Evolutionary conservation across 768 basidiomycete genomes (phyloP), one percentile per base, ranked within the genome.

Genomic region (Hygrocybe coccinea): DNA sequence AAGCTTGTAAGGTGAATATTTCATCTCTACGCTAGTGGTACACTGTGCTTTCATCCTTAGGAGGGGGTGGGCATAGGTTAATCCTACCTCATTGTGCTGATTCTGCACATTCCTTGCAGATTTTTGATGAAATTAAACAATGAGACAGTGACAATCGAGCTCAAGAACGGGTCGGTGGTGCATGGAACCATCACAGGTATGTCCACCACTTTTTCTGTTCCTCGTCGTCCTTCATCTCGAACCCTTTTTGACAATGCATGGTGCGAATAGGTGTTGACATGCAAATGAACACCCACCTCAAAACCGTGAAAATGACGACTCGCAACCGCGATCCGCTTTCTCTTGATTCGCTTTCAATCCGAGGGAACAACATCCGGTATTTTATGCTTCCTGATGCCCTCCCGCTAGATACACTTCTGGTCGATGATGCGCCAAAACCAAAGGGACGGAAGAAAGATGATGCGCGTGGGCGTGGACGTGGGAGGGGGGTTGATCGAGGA

Each of bases 61-160:
- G 45, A 48, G 5, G 22, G 45, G 44, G 41, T 48, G 36, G 48
- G 29, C 39, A 22, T 35, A 54, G n/a, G 21, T 36, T 48, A 21
- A 5, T 11, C 3, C 14, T 6, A 47, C 3, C 5, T 19, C 14
- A 2, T 36, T 50, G 4, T 7, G 39, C 55, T 52, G 47, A 56
- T 57, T 19, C 46, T 36, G 35, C n/a, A n/a, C n/a, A 24, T 33
- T 54, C 36, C 19, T 55, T 52, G 54, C 67, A 95, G 92, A 72
- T 97, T 95, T 77, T 83, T 97, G 79, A 99, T 98, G 95, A 99
- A 98, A 81, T 75, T 99, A 76, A 95, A 97, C 81, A 97, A 97
- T 71, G 95, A 99, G 80, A 95, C 95, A 60, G 94, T 97, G 63
- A 92, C 95, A 59, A 83, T 98, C 70, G 95, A 99, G 78, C 81